Percentiles rank a stretch among this genome's conserved stretches.
Evolutionary conservation across 2,329 filamentous ascomycete species (phyloP).

Genomic region (Phoma sp.): DNA sequence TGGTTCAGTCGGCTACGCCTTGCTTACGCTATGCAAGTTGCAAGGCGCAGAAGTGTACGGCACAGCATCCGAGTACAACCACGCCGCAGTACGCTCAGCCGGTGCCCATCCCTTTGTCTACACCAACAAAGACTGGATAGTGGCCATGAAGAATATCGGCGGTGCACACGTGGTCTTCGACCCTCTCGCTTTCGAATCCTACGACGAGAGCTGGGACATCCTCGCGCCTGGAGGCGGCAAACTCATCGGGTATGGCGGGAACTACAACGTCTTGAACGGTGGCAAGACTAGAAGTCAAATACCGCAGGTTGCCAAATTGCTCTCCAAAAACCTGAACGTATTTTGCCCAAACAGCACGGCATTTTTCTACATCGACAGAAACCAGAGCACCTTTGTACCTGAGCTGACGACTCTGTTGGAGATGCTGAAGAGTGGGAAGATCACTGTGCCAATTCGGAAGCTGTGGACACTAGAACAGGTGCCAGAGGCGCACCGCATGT

Average conservation of each 20-base stretch:
- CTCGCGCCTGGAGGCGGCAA: conserved; percentile 47
- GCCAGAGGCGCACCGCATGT: conserved; percentile 36
- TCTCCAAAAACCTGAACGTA: conserved; percentile 31
- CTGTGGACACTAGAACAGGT: conserved; percentile 34
- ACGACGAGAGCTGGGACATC: conserved; percentile 58
- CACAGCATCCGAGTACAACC: conserved; percentile 57
- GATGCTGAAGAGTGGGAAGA: conserved; percentile 26
- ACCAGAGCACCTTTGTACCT: conserved; percentile 34
- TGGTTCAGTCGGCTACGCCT: conserved; percentile 57
- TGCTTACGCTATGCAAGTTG: conserved; percentile 52
- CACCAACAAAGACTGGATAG: conserved; percentile 58
- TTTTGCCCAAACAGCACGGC: conserved; percentile 33
- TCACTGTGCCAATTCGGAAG: conserved; percentile 38
- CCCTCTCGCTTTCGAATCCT: conserved; percentile 59
- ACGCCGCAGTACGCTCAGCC: conserved; percentile 47
- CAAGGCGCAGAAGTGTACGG: conserved; percentile 58
- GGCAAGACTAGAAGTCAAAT: conserved; percentile 24
- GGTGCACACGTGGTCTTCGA: conserved; percentile 59
- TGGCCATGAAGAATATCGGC: conserved; percentile 53
- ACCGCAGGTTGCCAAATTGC: conserved; percentile 29
- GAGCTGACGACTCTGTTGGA: conserved; percentile 31
- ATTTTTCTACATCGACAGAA: conserved; percentile 37
- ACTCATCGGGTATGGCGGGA: conserved; percentile 41
- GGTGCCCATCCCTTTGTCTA: conserved; percentile 57
- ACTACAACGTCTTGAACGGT: conserved; percentile 31